Evolutionary conservation across 345 rosid genomes (phyloP).

Genomic region (Clarkia xantiana): DNA sequence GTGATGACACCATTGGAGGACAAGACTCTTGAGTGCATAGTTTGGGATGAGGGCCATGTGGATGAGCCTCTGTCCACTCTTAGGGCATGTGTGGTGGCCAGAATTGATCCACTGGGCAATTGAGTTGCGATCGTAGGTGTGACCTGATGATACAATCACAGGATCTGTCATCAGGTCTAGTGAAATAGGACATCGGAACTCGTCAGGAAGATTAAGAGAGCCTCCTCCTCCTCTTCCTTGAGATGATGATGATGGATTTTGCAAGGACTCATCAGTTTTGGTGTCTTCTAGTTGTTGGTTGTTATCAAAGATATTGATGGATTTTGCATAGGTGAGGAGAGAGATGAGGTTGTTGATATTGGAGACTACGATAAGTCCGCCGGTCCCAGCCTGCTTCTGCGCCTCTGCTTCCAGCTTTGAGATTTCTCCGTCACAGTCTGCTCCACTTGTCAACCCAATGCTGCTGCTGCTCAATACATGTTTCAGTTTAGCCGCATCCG

Average conservation of each 20-base stretch:
- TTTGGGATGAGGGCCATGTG: constrained; percentile 60
- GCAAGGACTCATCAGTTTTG: no score
- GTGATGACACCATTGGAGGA: constrained; percentile 59
- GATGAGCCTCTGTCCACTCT: constrained; percentile 47
- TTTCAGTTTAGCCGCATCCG: constrained; percentile 20
- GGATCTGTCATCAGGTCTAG: constrained; percentile 61
- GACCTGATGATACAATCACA: constrained; percentile 52
- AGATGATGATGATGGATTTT: constrained; percentile 26
- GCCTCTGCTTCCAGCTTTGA: constrained; percentile 39
- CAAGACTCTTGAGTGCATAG: constrained; percentile 44
- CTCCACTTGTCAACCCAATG: constrained; percentile 26
- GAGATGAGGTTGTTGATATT: constrained; percentile 50
- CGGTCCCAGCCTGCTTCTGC: constrained; percentile 53
- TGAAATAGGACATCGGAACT: constrained; percentile 50
- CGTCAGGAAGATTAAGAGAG: constrained; percentile 36
- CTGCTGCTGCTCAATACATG: constrained; percentile 26
- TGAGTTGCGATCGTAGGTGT: constrained; percentile 47
- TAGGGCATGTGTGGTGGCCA: constrained; percentile 59
- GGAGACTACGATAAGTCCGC: constrained; percentile 45
- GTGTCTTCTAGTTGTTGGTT: no score
- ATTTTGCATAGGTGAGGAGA: constrained; percentile 32
- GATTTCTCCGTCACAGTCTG: constrained; percentile 42
- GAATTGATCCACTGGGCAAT: constrained; percentile 58
- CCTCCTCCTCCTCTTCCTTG: no score
- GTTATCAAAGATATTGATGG: constrained; percentile 14